A percentile compares a stretch with the other conserved stretches of the same genome.
These are phyloP conservation scores for Solanum chacoense DNA, from an alignment of 305 asterid genomes.

Conservation along the genomic window DNA sequence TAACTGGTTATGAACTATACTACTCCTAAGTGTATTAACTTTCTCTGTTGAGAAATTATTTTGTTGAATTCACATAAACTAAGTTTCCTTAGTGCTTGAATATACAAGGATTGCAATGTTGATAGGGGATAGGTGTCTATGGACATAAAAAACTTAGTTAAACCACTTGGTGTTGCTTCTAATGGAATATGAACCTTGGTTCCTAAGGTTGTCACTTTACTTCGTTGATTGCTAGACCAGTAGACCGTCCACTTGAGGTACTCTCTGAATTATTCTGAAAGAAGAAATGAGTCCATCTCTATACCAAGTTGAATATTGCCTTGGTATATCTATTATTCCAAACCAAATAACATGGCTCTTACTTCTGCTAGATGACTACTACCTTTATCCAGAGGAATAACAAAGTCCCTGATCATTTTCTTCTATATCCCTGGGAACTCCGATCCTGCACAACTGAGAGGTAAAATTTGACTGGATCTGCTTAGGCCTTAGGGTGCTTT, in stretches of 20 bases:
- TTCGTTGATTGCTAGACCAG: not conserved
- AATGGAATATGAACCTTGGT: not conserved
- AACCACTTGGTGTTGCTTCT: not conserved
- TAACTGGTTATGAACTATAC: not conserved
- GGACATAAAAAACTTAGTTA: not conserved
- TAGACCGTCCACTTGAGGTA: not conserved
- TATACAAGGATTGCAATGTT: not conserved
- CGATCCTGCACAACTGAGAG: not conserved
- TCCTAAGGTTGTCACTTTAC: not conserved
- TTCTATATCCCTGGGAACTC: not conserved
- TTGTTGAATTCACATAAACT: not conserved
- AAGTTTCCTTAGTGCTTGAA: not conserved
- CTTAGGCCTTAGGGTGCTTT: not conserved
- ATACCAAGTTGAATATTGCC: not conserved
- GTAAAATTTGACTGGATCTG: not conserved
- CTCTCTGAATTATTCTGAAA: not conserved
- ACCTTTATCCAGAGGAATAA: not conserved
- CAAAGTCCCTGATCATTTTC: not conserved
- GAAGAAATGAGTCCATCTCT: not conserved
- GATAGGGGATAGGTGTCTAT: not conserved
- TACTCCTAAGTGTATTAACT: not conserved
- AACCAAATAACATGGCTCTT: not conserved
- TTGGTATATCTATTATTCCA: not conserved
- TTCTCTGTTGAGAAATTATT: not conserved
- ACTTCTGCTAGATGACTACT: not conserved